phyloP scores from a whole-genome alignment of 139 green algal genomes.

The Volvox reticuliferus region DNA sequence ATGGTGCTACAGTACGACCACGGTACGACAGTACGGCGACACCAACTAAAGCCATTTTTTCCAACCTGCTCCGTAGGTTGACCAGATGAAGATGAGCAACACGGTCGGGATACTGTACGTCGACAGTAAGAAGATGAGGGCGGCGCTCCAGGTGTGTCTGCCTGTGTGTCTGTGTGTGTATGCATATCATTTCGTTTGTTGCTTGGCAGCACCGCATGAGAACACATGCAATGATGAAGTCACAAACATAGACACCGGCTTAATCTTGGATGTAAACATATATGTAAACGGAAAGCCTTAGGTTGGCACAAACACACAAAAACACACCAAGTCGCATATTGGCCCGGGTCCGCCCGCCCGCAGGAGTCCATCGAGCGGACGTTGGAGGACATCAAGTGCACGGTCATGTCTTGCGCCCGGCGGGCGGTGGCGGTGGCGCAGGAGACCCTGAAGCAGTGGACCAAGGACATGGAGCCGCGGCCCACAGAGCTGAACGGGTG shows the following conservation, averaged over 20 bases:
- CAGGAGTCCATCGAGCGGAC: slow-evolving; percentile 42
- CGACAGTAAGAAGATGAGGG: slow-evolving; percentile 71
- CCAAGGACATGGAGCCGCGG: slow-evolving; percentile 49
- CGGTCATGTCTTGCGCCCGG: neutral
- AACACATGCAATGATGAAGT: too few species aligned
- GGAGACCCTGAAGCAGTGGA: slow-evolving; percentile 21
- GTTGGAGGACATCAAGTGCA: slow-evolving; percentile 52
- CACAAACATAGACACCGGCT: too few species aligned
- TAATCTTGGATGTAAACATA: too few species aligned
- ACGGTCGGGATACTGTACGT: slow-evolving; percentile 66
- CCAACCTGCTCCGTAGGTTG: slow-evolving; percentile 59
- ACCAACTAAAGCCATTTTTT: too few species aligned
- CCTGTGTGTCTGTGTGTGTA: too few species aligned
- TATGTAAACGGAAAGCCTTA: too few species aligned
- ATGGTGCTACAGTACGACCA: neutral
- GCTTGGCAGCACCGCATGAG: too few species aligned
- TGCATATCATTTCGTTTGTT: too few species aligned
- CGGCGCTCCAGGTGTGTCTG: slow-evolving; percentile 42
- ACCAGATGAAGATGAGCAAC: slow-evolving; percentile 78
- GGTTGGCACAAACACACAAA: too few species aligned
- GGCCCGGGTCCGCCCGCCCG: neutral
- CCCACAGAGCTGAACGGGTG: slow-evolving; percentile 53
- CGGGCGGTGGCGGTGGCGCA: neutral
- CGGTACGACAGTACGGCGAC: neutral
- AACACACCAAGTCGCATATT: too few species aligned